These are phyloP conservation scores for Taiozyma sp. DNA, from an alignment of 1,139 yeast species.

Conservation along the genomic window DNA sequence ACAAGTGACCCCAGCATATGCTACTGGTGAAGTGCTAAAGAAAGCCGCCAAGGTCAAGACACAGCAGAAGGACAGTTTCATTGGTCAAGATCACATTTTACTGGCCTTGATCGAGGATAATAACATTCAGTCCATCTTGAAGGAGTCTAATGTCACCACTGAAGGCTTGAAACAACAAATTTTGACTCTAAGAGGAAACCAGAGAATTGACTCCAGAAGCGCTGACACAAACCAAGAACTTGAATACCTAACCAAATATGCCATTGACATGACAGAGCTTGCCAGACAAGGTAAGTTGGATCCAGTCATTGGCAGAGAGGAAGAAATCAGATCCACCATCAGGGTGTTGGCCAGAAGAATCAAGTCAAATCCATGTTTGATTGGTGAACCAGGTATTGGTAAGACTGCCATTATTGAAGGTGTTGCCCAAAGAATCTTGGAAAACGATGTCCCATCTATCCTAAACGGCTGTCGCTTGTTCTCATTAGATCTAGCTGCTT, in stretches of 20 bases:
- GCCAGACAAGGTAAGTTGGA: slow-evolving; percentile 94
- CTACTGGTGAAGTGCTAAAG: slow-evolving; percentile 64
- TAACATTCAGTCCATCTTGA: slow-evolving; percentile 66
- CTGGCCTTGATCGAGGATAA: slow-evolving; percentile 81
- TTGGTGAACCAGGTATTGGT: slow-evolving; percentile 99
- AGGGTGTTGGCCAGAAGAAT: slow-evolving; percentile 93
- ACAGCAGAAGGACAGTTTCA: slow-evolving; percentile 85
- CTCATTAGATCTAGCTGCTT: slow-evolving; percentile 90
- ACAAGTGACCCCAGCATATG: slow-evolving; percentile 64
- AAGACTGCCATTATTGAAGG: slow-evolving; percentile 98
- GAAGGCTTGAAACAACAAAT: slow-evolving; percentile 79
- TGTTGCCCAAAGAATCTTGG: slow-evolving; percentile 94
- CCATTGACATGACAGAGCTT: slow-evolving; percentile 86
- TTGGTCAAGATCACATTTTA: slow-evolving; percentile 92
- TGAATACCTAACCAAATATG: slow-evolving; percentile 86
- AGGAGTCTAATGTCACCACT: slow-evolving; percentile 63
- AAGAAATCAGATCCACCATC: slow-evolving; percentile 92
- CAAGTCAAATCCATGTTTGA: slow-evolving; percentile 91
- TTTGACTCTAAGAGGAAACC: slow-evolving; percentile 83
- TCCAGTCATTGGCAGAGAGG: slow-evolving; percentile 99
- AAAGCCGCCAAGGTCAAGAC: slow-evolving; percentile 71
- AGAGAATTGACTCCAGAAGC: slow-evolving; percentile 87
- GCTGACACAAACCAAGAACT: slow-evolving; percentile 86
- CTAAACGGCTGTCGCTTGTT: slow-evolving; percentile 75
- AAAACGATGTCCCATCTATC: slow-evolving; percentile 90